Conservation (phyloP, 2,329 filamentous ascomycete genomes). For the Lachnellula occidentalis region DNA sequence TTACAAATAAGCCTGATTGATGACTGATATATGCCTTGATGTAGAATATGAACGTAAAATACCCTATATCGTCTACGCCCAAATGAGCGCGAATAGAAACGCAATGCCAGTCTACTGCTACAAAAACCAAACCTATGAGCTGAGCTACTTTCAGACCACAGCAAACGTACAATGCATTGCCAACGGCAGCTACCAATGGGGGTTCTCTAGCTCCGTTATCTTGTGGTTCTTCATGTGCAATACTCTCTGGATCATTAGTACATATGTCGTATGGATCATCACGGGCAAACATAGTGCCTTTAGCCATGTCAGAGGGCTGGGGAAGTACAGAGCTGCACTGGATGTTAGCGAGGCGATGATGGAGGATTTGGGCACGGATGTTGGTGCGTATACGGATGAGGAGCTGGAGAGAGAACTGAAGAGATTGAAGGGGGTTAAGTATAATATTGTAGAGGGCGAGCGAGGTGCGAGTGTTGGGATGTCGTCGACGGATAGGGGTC, state of each 20-base stretch:
- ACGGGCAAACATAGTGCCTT: neutral
- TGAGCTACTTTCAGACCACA: neutral
- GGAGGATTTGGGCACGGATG: neutral
- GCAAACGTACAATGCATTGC: neutral
- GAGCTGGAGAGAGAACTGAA: neutral
- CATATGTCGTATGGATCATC: neutral
- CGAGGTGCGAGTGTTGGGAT: neutral
- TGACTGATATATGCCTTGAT: too few relatives aligned
- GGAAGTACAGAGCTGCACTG: constrained; percentile 2
- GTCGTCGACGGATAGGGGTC: neutral
- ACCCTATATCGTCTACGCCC: too few relatives aligned
- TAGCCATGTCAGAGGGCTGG: neutral
- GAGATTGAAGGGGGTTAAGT: neutral
- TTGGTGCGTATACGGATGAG: constrained; percentile 1
- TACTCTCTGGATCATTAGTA: neutral
- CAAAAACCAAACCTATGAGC: neutral
- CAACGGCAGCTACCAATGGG: constrained; percentile 1
- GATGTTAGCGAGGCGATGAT: constrained; percentile 1
- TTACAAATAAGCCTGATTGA: too few relatives aligned
- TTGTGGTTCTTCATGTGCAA: neutral
- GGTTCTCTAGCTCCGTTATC: neutral
- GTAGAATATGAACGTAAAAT: too few relatives aligned
- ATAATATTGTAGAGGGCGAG: neutral
- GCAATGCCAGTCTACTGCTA: neutral
- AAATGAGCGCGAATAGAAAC: too few relatives aligned